These are phyloP conservation scores for Lactifluus pinguis DNA, from an alignment of 768 basidiomycete genomes.

Conservation along the genomic window DNA sequence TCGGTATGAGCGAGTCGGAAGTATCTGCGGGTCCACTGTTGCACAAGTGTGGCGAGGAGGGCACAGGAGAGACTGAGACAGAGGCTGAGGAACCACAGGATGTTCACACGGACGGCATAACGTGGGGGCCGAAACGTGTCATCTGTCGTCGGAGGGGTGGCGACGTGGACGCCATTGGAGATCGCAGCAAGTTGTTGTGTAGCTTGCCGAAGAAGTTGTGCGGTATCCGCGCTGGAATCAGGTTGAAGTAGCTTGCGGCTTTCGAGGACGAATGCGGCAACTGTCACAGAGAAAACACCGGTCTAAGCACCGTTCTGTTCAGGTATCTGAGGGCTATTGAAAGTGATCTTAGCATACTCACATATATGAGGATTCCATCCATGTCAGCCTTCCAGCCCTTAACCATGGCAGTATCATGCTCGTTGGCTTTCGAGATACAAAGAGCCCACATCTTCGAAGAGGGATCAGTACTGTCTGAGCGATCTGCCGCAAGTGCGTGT, in stretches of 20 bases:
- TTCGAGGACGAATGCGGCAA: conserved; percentile 17
- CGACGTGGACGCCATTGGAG: not conserved
- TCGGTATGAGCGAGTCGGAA: not conserved
- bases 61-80: conserved; percentile 6
- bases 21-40: conserved; percentile 13
- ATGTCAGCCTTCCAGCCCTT: conserved; percentile 11
- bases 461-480: not conserved
- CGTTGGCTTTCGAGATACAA: not conserved
- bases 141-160: not conserved
- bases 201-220: not conserved
- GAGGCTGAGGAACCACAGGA: conserved; percentile 18
- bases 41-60: conserved; percentile 9
- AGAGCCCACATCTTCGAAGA: conserved; percentile 16
- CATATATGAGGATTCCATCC: conserved; percentile 18
- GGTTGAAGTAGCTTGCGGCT: conserved; percentile 14
- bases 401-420: not conserved
- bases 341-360: not conserved
- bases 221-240: conserved; percentile 3
- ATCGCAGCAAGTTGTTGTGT: conserved; percentile 2
- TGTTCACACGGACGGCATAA: conserved; percentile 9
- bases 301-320: not conserved
- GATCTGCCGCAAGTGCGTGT: not conserved
- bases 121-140: not conserved
- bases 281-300: conserved; percentile 16
- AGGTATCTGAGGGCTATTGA: not conserved